phyloP scores from a whole-genome alignment of 164 flowering plant genomes.

The Cinnamomum micranthum region DNA sequence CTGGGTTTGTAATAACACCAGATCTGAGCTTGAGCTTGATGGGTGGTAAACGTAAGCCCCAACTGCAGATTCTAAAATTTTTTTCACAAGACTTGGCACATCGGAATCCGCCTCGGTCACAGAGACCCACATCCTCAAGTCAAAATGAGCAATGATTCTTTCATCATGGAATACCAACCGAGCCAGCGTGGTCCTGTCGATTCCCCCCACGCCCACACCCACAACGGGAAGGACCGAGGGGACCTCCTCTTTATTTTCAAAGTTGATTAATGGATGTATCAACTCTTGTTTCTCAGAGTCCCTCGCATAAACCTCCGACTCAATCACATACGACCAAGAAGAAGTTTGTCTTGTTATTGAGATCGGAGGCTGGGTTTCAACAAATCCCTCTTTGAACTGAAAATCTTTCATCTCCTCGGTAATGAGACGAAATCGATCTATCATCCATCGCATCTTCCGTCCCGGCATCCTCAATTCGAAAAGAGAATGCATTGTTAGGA shows the following conservation, averaged over 20 bases:
- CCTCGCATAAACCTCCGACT: background rate
- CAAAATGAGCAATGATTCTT: background rate
- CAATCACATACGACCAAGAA: background rate
- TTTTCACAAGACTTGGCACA: no score
- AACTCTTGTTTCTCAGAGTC: background rate
- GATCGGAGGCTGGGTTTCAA: background rate
- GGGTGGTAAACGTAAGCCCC: no score
- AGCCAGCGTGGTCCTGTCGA: constrained; percentile 11
- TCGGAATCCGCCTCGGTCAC: no score
- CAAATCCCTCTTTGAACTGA: background rate
- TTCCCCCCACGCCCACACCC: background rate
- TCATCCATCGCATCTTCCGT: no score
- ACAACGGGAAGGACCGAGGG: background rate
- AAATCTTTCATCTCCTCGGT: no score
- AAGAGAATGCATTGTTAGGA: no score
- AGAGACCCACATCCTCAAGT: background rate
- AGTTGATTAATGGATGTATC: background rate
- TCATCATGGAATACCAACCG: background rate
- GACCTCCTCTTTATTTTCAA: background rate
- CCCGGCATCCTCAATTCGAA: no score
- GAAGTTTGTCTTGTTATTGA: no score
- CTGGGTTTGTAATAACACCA: no score
- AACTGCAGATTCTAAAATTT: no score
- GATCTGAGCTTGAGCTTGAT: no score
- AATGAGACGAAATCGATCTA: no score